Conservation (phyloP, 2,329 filamentous ascomycete genomes). For the Aspergillus persii region DNA sequence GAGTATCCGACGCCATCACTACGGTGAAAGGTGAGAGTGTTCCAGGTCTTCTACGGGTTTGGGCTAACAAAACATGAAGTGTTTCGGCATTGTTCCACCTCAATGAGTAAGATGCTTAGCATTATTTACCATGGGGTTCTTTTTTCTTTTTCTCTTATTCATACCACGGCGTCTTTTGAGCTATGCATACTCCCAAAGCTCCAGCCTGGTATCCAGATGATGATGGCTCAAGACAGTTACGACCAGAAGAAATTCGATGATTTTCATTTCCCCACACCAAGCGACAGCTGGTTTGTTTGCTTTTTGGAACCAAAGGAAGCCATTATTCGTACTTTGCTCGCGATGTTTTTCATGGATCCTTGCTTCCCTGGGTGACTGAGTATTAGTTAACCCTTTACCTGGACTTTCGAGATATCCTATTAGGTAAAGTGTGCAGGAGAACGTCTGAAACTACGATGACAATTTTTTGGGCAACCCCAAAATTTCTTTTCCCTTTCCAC, state of each 20-base stretch:
- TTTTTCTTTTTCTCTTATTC: constrained; percentile 1
- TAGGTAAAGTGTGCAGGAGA: neutral
- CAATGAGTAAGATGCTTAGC: constrained; percentile 45
- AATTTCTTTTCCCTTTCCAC: neutral
- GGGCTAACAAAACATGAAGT: constrained; percentile 31
- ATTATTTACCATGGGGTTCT: neutral
- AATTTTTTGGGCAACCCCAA: neutral
- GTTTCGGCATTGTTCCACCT: constrained; percentile 61
- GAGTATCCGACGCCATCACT: constrained; percentile 92
- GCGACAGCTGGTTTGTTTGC: constrained; percentile 1
- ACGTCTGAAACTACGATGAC: neutral
- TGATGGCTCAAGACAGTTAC: constrained; percentile 23
- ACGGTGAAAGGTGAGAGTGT: constrained; percentile 77
- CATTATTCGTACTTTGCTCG: neutral
- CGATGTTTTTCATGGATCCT: neutral
- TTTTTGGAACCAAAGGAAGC: neutral
- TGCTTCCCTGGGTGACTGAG: neutral
- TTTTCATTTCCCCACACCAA: constrained; percentile 2
- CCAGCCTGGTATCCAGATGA: constrained; percentile 16
- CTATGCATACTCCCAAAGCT: constrained; percentile 5
- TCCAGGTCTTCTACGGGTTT: constrained; percentile 28
- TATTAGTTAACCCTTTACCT: neutral
- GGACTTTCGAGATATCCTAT: neutral
- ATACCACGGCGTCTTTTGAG: neutral
- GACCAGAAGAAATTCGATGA: constrained; percentile 19